Evolutionary conservation across 2,329 filamentous ascomycete genomes (phyloP).

Genomic region (Alternaria infectoria): DNA sequence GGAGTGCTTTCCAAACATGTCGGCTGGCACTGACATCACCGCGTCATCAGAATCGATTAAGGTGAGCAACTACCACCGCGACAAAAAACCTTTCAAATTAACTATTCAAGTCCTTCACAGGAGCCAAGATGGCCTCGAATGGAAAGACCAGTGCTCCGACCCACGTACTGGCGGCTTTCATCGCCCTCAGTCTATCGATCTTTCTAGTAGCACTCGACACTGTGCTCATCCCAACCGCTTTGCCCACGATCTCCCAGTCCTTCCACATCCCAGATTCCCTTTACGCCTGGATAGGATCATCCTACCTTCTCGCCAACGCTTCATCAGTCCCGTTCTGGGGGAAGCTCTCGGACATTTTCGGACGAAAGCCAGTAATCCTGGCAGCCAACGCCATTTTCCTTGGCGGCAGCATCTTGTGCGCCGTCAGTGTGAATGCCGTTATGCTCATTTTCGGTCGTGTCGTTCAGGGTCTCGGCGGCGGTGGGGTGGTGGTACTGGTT

Average conservation of each 20-base stretch:
- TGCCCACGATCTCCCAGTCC: constrained; percentile 68
- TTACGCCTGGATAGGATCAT: constrained; percentile 77
- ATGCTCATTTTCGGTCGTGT: constrained; percentile 62
- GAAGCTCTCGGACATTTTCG: constrained; percentile 49
- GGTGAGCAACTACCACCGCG: neutral
- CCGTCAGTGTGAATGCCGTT: constrained; percentile 53
- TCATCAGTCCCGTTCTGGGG: constrained; percentile 52
- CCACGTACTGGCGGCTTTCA: constrained; percentile 32
- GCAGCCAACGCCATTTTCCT: constrained; percentile 55
- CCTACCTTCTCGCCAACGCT: constrained; percentile 48
- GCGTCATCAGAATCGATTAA: neutral
- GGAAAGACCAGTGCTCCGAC: neutral
- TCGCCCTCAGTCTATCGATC: constrained; percentile 42
- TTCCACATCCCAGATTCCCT: constrained; percentile 68
- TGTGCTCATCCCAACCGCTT: constrained; percentile 69
- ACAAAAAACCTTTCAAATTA: neutral
- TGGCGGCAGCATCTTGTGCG: constrained; percentile 58
- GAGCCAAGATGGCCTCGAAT: neutral
- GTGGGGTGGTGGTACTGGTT: constrained; percentile 60
- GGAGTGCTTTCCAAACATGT: neutral
- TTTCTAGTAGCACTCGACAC: constrained; percentile 55
- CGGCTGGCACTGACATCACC: neutral
- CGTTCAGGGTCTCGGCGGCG: constrained; percentile 62
- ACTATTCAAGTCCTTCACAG: neutral
- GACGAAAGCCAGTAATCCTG: constrained; percentile 45